Base-by-base conservation (phyloP, 768 basidiomycete genomes). In the Pholiota conissans region DNA sequence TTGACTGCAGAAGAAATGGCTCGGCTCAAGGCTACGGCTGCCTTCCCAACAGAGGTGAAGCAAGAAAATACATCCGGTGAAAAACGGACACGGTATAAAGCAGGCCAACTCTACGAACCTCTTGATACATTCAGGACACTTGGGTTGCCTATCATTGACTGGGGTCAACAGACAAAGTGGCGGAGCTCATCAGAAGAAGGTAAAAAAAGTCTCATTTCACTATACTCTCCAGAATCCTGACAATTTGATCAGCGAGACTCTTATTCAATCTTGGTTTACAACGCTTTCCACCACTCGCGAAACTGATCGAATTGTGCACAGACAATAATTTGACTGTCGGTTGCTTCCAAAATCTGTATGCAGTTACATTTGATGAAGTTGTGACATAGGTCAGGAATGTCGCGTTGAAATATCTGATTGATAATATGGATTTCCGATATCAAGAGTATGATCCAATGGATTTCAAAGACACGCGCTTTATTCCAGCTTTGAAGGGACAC, bases 21-120 rank as follows among this genome's bases (percentile, higher is more conserved):
- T 24, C 93, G 73, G 63, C 82, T 63, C 34, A 80, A 57, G 73
- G 80, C 61, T 83, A 99, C 96, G 6, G 77, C 87, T 6, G 93
- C 92, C 1, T 95, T 98, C 66, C 83, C 83, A 0, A 80, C 75
- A 59, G 90, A 90, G 64, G n/a, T 47, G 60, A 0, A 59, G 22
- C 5, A 45, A 61, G 55, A 54, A n/a, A 18, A 65, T 53, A 59
- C 63, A 52, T 55, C 49, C 47, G 56, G 58, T 51, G 56, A 71
- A 57, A 82, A 81, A 63, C 69, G 72, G 6, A 62, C 66, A 18
- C 76, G 92, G 20, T 83, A 77, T 64, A 85, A 78, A 39, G 91
- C 93, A 0, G 74, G 79, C 30, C 84, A 92, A 54, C 77, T 99
- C 4, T 98, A 95, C 64, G 96, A 98, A 66, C 96, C 97, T 0